phyloP scores from a whole-genome alignment of 176 grass and related monocot genomes.

The Phoenix roebelenii region DNA sequence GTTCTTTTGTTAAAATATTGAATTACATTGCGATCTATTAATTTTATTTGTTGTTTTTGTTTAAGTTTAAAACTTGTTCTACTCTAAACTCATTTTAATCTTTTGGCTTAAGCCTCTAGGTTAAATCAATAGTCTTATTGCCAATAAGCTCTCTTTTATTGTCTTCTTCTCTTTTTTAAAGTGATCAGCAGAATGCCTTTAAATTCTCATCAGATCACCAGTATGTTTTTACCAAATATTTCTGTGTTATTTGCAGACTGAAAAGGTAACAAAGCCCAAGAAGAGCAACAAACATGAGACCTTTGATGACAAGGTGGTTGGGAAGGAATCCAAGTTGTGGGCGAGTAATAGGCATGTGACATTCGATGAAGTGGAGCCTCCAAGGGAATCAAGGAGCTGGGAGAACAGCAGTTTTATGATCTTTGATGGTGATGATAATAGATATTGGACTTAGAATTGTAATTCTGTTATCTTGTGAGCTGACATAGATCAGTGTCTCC shows the following conservation, averaged over 20 bases:
- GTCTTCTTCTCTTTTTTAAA: too few species aligned
- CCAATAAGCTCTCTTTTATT: too few species aligned
- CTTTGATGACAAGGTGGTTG: slow-evolving; percentile 25
- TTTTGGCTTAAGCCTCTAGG: too few species aligned
- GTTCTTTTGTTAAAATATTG: too few species aligned
- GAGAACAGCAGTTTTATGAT: slow-evolving; percentile 36
- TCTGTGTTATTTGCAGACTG: slow-evolving; percentile 2
- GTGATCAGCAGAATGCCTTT: too few species aligned
- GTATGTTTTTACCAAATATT: too few species aligned
- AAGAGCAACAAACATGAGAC: slow-evolving; percentile 31
- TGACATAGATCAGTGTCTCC: not conserved
- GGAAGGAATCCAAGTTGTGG: slow-evolving; percentile 31
- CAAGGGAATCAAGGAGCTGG: slow-evolving; percentile 32
- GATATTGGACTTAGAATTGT: slow-evolving; percentile 25
- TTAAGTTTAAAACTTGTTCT: too few species aligned
- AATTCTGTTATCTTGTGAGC: not conserved
- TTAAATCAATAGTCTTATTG: too few species aligned
- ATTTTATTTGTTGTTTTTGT: too few species aligned
- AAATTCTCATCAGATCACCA: too few species aligned
- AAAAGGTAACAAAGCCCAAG: slow-evolving; percentile 20
- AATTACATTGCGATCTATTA: too few species aligned
- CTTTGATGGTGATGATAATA: slow-evolving; percentile 45
- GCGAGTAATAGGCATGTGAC: slow-evolving; percentile 25
- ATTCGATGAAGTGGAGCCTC: slow-evolving; percentile 3
- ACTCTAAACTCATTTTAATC: too few species aligned